These are phyloP conservation scores for Dryadomyces sulphureus DNA, from an alignment of 2,329 filamentous ascomycete genomes.

Conservation along the genomic window DNA sequence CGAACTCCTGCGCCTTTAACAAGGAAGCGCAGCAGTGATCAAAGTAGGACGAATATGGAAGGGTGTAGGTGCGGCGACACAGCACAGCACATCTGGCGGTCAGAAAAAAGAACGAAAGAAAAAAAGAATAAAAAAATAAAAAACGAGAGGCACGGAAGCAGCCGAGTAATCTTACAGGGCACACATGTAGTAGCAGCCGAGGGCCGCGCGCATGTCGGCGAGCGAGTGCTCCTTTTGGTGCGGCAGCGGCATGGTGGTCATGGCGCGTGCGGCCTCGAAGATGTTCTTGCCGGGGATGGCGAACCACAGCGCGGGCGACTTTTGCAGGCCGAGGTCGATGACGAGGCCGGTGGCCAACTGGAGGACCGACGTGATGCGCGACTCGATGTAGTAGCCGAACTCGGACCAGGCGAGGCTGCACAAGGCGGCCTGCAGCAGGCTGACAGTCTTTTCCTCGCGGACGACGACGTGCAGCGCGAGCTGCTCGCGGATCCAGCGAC, in stretches of 20 bases:
- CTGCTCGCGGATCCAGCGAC: slow-evolving; percentile 21
- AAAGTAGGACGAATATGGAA: slow-evolving; percentile 20
- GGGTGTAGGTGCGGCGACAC: slow-evolving; percentile 18
- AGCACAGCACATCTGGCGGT: slow-evolving; percentile 13
- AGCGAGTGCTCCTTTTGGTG: slow-evolving; percentile 15
- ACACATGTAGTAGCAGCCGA: slow-evolving; percentile 25
- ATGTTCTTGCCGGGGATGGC: slow-evolving; percentile 17
- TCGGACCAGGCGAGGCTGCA: slow-evolving; percentile 25
- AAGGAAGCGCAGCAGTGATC: slow-evolving; percentile 20
- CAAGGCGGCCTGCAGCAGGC: slow-evolving; percentile 24
- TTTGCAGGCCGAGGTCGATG: slow-evolving; percentile 22
- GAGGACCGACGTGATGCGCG: slow-evolving; percentile 21
- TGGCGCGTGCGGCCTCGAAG: slow-evolving; percentile 17
- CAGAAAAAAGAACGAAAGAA: neutral
- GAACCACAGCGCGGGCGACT: slow-evolving; percentile 12
- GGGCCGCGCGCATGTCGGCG: slow-evolving; percentile 23
- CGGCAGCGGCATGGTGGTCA: neutral
- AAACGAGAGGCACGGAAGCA: slow-evolving; percentile 15
- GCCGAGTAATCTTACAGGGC: neutral
- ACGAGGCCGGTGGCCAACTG: slow-evolving; percentile 24
- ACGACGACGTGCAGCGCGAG: slow-evolving; percentile 23
- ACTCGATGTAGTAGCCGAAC: slow-evolving; percentile 22
- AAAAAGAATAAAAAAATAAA: neutral
- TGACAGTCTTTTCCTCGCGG: slow-evolving; percentile 19
- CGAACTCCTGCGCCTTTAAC: slow-evolving; percentile 14